phyloP scores from a whole-genome alignment of 2,329 filamentous ascomycete genomes.

The Talaromyces albobiverticillius region DNA sequence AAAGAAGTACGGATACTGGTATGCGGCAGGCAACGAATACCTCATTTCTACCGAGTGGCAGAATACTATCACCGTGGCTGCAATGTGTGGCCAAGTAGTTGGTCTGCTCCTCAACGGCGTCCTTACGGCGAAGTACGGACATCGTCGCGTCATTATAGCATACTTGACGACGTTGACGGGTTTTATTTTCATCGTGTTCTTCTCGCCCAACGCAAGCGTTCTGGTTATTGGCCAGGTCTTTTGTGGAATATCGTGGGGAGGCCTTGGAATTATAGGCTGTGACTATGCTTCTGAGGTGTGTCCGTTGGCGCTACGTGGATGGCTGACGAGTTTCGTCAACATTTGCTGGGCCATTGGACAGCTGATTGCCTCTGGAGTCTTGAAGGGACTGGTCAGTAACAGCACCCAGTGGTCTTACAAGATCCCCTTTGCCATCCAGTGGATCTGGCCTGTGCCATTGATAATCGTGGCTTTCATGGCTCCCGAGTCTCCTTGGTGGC shows the following conservation, averaged over 20 bases:
- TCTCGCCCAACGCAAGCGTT: slow-evolving; percentile 44
- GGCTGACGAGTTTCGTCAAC: slow-evolving; percentile 46
- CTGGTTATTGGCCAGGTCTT: slow-evolving; percentile 49
- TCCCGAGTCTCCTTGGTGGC: slow-evolving; percentile 15
- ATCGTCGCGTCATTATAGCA: slow-evolving; percentile 42
- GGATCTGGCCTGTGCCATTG: slow-evolving; percentile 53
- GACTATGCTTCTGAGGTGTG: slow-evolving; percentile 47
- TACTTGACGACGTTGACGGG: slow-evolving; percentile 23
- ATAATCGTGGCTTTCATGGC: slow-evolving; percentile 39
- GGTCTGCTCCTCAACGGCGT: neutral
- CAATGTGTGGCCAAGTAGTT: slow-evolving; percentile 2
- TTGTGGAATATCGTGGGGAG: slow-evolving; percentile 20
- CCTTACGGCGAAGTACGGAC: slow-evolving; percentile 6
- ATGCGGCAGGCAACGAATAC: slow-evolving; percentile 28
- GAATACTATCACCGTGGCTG: neutral
- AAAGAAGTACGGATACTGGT: slow-evolving; percentile 34
- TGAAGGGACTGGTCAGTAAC: slow-evolving; percentile 40
- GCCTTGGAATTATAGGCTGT: slow-evolving; percentile 46
- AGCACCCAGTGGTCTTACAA: slow-evolving; percentile 50
- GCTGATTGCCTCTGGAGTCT: slow-evolving; percentile 24
- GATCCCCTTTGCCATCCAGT: slow-evolving; percentile 52
- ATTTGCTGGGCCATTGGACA: slow-evolving; percentile 41
- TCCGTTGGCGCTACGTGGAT: slow-evolving; percentile 42
- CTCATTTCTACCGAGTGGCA: slow-evolving; percentile 22
- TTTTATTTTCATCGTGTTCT: slow-evolving; percentile 51